phyloP scores from a whole-genome alignment of 768 basidiomycete genomes.

The Boletellus ananas region DNA sequence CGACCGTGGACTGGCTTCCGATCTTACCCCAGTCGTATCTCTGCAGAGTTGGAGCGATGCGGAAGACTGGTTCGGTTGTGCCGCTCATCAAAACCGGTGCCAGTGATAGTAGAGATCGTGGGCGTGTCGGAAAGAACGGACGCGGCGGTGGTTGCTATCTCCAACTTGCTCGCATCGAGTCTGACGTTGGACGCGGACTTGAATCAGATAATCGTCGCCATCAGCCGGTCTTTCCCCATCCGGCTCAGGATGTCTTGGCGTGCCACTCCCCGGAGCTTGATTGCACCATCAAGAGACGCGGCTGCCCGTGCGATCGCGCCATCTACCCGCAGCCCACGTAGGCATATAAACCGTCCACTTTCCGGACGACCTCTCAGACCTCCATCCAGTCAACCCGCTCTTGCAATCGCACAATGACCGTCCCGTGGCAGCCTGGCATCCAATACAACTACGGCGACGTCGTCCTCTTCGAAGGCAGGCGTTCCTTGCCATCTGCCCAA shows the following conservation, averaged over 20 bases:
- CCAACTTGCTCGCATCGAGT: not conserved
- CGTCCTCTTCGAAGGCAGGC: slow-evolving; percentile 53
- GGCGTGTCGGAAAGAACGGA: no score
- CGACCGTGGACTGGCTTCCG: slow-evolving; percentile 79
- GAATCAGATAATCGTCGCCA: slow-evolving; percentile 26
- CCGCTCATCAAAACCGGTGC: slow-evolving; percentile 19
- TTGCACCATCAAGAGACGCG: not conserved
- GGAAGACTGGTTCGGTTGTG: slow-evolving; percentile 53
- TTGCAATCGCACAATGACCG: slow-evolving; percentile 33
- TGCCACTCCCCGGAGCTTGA: not conserved
- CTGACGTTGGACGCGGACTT: not conserved
- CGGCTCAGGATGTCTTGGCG: slow-evolving; percentile 1
- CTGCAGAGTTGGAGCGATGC: slow-evolving; percentile 79
- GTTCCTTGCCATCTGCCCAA: not conserved
- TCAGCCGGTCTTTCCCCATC: slow-evolving; percentile 11
- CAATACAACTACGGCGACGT: slow-evolving; percentile 51
- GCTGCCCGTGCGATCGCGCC: no score
- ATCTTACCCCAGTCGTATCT: slow-evolving; percentile 95
- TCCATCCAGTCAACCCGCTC: slow-evolving; percentile 1
- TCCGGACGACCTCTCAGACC: not conserved
- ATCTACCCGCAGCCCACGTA: not conserved
- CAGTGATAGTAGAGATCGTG: not conserved
- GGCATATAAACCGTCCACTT: slow-evolving; percentile 20
- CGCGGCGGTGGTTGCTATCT: no score
- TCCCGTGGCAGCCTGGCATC: slow-evolving; percentile 60